Percentiles rank a stretch among this genome's conserved stretches.
These are phyloP conservation scores for Verticillium alfalfae DNA, from an alignment of 2,329 filamentous ascomycete genomes.

Conservation along the genomic window DNA sequence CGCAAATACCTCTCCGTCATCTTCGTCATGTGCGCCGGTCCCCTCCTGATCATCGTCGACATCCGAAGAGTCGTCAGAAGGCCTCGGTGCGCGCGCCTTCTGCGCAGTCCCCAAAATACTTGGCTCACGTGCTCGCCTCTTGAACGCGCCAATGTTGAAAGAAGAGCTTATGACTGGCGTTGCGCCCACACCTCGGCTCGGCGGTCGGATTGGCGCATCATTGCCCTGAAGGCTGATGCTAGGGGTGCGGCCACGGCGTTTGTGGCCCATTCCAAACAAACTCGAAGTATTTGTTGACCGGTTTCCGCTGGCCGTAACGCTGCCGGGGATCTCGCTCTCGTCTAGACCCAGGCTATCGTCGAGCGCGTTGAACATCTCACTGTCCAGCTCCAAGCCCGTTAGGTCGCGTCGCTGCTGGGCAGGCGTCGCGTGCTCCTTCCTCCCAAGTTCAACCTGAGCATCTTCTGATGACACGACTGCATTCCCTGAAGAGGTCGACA, in stretches of 20 bases:
- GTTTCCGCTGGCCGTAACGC: constrained; percentile 21
- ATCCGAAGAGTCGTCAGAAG: constrained; percentile 11
- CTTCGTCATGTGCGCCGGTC: constrained; percentile 14
- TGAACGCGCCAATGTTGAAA: constrained; percentile 53
- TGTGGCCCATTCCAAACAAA: constrained; percentile 26
- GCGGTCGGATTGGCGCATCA: constrained; percentile 46
- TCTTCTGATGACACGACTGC: constrained; percentile 14
- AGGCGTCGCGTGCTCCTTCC: constrained; percentile 26
- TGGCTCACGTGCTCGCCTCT: constrained; percentile 51
- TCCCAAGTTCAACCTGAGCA: constrained; percentile 28
- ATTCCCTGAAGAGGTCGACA: constrained; percentile 19
- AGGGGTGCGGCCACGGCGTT: constrained; percentile 35
- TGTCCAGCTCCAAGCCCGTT: constrained; percentile 44
- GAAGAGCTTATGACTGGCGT: constrained; percentile 43
- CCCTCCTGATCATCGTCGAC: neutral
- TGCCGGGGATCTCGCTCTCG: constrained; percentile 34
- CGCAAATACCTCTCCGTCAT: constrained; percentile 44
- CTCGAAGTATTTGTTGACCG: constrained; percentile 39
- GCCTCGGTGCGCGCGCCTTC: constrained; percentile 24
- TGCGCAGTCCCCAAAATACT: constrained; percentile 54
- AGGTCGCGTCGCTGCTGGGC: constrained; percentile 30
- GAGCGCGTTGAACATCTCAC: constrained; percentile 38
- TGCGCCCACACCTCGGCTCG: constrained; percentile 41
- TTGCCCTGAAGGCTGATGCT: constrained; percentile 43
- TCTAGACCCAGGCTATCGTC: constrained; percentile 24